A percentile compares a stretch with the other conserved stretches of the same genome.
Conservation (phyloP, 2,329 filamentous ascomycete species). For the Cytospora piceae region DNA sequence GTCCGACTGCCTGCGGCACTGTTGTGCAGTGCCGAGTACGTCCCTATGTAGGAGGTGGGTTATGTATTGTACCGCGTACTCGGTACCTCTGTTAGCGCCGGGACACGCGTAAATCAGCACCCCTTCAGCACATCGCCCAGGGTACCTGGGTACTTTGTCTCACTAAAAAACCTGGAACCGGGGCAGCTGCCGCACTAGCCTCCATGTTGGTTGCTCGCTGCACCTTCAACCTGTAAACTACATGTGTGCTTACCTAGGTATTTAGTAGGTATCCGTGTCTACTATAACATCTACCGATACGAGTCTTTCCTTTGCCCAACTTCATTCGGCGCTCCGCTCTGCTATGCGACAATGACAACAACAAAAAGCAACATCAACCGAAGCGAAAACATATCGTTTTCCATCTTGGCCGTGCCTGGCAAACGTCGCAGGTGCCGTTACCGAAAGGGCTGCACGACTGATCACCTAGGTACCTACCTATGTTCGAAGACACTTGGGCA, state of each 20-base stretch:
- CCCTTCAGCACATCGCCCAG: neutral
- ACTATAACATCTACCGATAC: neutral
- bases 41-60: neutral
- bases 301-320: neutral
- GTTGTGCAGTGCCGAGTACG: neutral
- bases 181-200: slow-evolving; percentile 4
- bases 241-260: neutral
- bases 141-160: neutral
- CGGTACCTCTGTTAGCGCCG: neutral
- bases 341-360: neutral
- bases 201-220: neutral
- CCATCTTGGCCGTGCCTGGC: neutral
- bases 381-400: neutral
- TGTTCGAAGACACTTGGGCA: no score
- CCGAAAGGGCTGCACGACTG: neutral
- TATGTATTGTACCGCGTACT: neutral
- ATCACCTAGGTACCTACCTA: neutral
- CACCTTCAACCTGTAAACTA: neutral
- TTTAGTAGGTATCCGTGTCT: neutral
- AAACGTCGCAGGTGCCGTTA: neutral
- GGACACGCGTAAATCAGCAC: neutral
- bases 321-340: neutral
- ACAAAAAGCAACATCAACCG: neutral
- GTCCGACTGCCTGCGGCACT: neutral
- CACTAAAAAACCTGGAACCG: neutral